phyloP scores from a whole-genome alignment of 208 protist genomes.

The Acanthamoeba royreba region DNA sequence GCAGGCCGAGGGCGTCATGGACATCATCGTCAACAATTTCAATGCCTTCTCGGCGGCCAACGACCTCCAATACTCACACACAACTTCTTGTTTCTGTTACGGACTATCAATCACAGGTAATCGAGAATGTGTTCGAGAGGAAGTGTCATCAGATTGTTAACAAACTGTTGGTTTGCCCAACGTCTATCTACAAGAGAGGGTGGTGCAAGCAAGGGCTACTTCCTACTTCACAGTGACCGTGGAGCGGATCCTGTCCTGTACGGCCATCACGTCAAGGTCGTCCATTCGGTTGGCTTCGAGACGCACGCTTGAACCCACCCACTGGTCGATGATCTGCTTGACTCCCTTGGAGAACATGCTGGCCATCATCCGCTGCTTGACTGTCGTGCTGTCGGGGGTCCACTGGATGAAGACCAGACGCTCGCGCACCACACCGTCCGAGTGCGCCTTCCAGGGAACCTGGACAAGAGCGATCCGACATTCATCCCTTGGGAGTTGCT shows the following conservation, averaged over 20 bases:
- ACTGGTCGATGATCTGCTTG: background rate
- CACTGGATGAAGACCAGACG: background rate
- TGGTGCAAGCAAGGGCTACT: too few species aligned
- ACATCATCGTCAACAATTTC: too few species aligned
- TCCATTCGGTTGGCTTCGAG: background rate
- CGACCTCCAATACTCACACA: too few species aligned
- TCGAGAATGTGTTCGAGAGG: too few species aligned
- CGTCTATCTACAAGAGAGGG: too few species aligned
- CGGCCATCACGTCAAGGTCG: background rate
- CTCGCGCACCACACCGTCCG: background rate
- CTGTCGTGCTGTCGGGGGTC: background rate
- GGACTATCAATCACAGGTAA: too few species aligned
- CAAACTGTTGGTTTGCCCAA: too few species aligned
- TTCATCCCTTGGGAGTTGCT: background rate
- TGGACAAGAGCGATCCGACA: background rate
- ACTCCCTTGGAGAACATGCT: background rate
- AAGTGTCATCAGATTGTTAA: too few species aligned
- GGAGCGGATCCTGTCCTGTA: background rate
- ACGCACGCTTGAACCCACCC: background rate
- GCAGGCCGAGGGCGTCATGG: too few species aligned
- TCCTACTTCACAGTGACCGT: background rate
- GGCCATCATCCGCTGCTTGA: background rate
- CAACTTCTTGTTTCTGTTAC: too few species aligned
- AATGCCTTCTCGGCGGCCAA: too few species aligned
- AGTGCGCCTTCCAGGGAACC: background rate